Base-by-base conservation (phyloP, 1,139 yeast species). In the Groenewaldozyma sp. region DNA sequence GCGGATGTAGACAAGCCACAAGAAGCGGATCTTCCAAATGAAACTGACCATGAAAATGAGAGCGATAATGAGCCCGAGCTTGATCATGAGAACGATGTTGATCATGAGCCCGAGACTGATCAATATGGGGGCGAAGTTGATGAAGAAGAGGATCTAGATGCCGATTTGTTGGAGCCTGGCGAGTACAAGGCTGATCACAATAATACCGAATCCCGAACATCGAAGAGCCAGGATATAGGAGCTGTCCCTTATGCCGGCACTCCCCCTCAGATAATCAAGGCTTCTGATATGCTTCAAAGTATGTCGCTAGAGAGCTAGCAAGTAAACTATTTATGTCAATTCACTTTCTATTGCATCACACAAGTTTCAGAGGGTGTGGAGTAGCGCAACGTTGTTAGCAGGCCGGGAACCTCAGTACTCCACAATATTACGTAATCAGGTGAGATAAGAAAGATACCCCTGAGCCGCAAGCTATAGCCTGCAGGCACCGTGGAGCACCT, bases 361-460 rank as follows among this genome's bases (percentile, higher is more conserved):
- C 11, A 11, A 7, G 11, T 7, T 7, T 7, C 26, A 22, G 11
- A 22, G 11, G 11, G 26, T 7, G 7, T 7, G 26, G 7, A 22
- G 26, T 22, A 22, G 26, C 26, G 11, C 26, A 22, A 7, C 10
- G 26, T 22, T 7, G 26, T 22, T 70, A 74, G 14, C n/a, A n/a
- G n/a, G n/a, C n/a, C n/a, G n/a, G n/a, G n/a, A n/a, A n/a, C n/a
- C n/a, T n/a, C n/a, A n/a, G n/a, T n/a, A n/a, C n/a, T n/a, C n/a
- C n/a, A n/a, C n/a, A n/a, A n/a, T n/a, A n/a, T n/a, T n/a, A n/a
- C n/a, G n/a, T n/a, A n/a, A n/a, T n/a, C n/a, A n/a, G n/a, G n/a
- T n/a, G n/a, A n/a, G n/a, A n/a, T n/a, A n/a, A n/a, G n/a, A n/a
- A n/a, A n/a, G n/a, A n/a, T n/a, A n/a, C n/a, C n/a, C n/a, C n/a